Evolutionary conservation across 192 early-diverging fungal species (phyloP).

Genomic region (Fimicolochytrium jonesii): DNA sequence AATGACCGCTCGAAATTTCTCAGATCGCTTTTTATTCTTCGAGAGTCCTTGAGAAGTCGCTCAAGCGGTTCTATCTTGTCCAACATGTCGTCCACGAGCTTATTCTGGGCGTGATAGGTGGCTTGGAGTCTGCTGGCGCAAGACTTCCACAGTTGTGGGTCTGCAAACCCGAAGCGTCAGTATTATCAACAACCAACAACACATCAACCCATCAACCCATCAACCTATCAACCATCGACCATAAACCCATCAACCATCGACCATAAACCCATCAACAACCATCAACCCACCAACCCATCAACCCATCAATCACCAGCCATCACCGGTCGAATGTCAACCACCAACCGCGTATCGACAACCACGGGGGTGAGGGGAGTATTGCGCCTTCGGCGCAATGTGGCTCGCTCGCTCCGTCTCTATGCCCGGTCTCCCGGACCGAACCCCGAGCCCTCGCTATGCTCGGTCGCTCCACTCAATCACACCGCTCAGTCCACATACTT

Average conservation of each 20-base stretch:
- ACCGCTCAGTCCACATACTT: no score
- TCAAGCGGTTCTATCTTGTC: constrained; percentile 59
- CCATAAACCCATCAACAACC: no score
- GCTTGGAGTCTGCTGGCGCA: constrained; percentile 22
- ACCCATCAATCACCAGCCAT: no score
- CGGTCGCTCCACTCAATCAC: no score
- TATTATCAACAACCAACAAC: not conserved
- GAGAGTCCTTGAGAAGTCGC: constrained; percentile 53
- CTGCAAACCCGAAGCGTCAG: not conserved
- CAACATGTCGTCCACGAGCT: constrained; percentile 50
- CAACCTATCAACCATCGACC: no score
- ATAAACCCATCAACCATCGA: no score
- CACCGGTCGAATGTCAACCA: not conserved
- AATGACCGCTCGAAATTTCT: constrained; percentile 45
- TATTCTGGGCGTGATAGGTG: constrained; percentile 23
- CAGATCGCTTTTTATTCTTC: constrained; percentile 54
- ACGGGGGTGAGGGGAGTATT: no score
- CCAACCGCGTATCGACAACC: not conserved
- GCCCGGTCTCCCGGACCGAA: not conserved
- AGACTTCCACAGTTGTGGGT: not conserved
- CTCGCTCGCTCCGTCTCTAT: not conserved
- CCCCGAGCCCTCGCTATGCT: no score
- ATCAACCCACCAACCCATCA: no score
- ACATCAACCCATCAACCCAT: no score
- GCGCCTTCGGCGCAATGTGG: no score